A percentile compares a stretch with the other conserved stretches of the same genome.
Evolutionary conservation across 2,329 filamentous ascomycete genomes (phyloP).

Genomic region (Lasiodiplodia citricola): DNA sequence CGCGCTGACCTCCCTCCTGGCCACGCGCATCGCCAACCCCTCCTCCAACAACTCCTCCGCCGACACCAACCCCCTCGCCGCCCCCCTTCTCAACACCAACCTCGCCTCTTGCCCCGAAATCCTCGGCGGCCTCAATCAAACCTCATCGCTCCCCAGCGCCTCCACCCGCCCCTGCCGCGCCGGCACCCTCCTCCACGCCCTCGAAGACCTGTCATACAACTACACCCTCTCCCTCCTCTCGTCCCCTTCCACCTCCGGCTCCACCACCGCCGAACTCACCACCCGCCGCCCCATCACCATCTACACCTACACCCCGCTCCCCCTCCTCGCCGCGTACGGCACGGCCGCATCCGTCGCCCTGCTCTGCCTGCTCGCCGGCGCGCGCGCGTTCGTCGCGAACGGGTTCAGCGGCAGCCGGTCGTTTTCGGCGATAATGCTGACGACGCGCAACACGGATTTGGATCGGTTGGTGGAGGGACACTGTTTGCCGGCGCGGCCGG

Average conservation of each 20-base stretch:
- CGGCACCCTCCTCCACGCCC: background rate
- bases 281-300: rapidly evolving
- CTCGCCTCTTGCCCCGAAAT: background rate
- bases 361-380: background rate
- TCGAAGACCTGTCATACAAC: conserved; percentile 15
- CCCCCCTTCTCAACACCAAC: background rate
- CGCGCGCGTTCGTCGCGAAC: background rate
- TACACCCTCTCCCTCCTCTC: conserved; percentile 4
- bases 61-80: no score
- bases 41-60: no score
- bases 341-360: background rate
- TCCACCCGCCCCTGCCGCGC: background rate
- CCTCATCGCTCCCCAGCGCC: background rate
- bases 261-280: background rate
- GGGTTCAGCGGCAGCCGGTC: conserved; percentile 4
- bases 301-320: background rate
- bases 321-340: background rate
- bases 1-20: background rate
- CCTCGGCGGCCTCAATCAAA: background rate
- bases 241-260: background rate
- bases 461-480: background rate
- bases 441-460: background rate
- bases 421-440: conserved; percentile 6
- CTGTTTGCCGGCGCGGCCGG: background rate
- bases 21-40: background rate